Conservation (phyloP, 129 eudicot genomes). For the Pittosporum tobira region DNA sequence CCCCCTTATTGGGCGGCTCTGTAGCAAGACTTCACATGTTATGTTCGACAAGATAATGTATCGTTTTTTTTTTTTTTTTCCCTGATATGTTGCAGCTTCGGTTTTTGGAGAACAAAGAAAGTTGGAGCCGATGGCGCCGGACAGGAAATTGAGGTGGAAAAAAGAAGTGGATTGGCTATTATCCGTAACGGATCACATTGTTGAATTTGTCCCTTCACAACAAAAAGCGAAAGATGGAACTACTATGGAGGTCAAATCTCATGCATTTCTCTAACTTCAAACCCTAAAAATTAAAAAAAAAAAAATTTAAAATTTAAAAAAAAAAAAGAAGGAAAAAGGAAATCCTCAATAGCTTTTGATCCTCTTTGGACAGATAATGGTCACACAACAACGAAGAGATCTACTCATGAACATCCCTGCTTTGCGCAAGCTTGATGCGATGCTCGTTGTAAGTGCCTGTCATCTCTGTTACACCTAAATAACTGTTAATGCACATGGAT, state of each 20-base stretch:
- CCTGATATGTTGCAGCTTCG: conserved; percentile 47
- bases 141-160: conserved; percentile 68
- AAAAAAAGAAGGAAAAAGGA: too few species aligned
- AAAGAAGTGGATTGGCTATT: conserved; percentile 77
- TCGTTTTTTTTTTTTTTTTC: not conserved
- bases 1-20: too few species aligned
- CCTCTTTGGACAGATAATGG: conserved; percentile 59
- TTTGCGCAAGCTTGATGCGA: conserved; percentile 61
- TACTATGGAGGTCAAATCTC: conserved; percentile 54
- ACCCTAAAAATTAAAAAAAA: too few species aligned
- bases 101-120: conserved; percentile 70
- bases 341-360: conserved; percentile 11
- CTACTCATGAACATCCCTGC: conserved; percentile 72
- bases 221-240: conserved; percentile 61
- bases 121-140: conserved; percentile 66
- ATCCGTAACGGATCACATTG: conserved; percentile 74
- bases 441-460: conserved; percentile 63
- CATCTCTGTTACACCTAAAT: not conserved
- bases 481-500: too few species aligned
- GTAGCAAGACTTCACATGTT: too few species aligned
- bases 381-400: conserved; percentile 69
- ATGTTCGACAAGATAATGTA: not conserved
- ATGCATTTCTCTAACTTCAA: not conserved
- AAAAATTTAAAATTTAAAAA: too few species aligned
- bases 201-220: conserved; percentile 67